phyloP scores from a whole-genome alignment of 2,329 filamentous ascomycete species.

The Aspergillus candidus region DNA sequence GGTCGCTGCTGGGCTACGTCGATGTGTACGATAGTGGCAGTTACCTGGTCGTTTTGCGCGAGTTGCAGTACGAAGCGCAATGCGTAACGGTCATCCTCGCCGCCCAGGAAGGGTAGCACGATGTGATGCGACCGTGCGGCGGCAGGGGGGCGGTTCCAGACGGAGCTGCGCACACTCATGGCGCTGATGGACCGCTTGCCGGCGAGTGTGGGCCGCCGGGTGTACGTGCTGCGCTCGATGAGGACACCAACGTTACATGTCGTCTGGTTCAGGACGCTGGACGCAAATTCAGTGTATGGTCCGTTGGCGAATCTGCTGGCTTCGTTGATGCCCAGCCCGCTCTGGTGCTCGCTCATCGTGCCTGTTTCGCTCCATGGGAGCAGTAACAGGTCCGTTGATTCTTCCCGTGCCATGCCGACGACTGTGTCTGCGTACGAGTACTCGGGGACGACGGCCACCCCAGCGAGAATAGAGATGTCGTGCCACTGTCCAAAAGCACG shows the following conservation, averaged over 20 bases:
- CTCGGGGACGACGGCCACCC: slow-evolving; percentile 72
- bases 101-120: slow-evolving; percentile 82
- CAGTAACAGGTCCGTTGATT: slow-evolving; percentile 66
- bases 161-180: slow-evolving; percentile 54
- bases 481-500: slow-evolving; percentile 79
- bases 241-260: slow-evolving; percentile 69
- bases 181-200: slow-evolving; percentile 46
- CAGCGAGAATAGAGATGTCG: slow-evolving; percentile 74
- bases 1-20: slow-evolving; percentile 21
- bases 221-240: slow-evolving; percentile 63
- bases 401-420: slow-evolving; percentile 61
- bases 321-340: slow-evolving; percentile 46
- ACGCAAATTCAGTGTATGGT: slow-evolving; percentile 68
- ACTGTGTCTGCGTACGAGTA: slow-evolving; percentile 73
- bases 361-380: slow-evolving; percentile 88
- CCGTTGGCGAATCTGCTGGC: slow-evolving; percentile 53
- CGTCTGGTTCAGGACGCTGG: slow-evolving; percentile 57
- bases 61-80: slow-evolving; percentile 78
- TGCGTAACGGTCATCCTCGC: slow-evolving; percentile 72
- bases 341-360: slow-evolving; percentile 61
- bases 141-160: slow-evolving; percentile 53
- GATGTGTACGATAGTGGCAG: slow-evolving; percentile 66
- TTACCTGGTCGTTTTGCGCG: slow-evolving; percentile 70
- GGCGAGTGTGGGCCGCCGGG: slow-evolving; percentile 23
- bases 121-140: slow-evolving; percentile 69